phyloP scores from a whole-genome alignment of 2,329 filamentous ascomycete species.

The Akanthomyces dipterigenus region DNA sequence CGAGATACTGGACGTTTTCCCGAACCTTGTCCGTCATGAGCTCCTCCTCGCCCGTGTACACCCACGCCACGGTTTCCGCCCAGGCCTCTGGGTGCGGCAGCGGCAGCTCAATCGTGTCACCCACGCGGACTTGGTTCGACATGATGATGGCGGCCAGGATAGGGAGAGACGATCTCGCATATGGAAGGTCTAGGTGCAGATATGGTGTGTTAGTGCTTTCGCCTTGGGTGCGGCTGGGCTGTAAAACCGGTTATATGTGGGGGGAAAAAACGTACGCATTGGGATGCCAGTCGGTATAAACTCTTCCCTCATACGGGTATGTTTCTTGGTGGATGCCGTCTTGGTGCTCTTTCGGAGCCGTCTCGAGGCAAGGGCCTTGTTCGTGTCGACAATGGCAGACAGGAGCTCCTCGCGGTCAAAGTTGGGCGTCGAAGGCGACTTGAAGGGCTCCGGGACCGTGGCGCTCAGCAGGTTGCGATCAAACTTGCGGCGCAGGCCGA shows the following conservation, averaged over 20 bases:
- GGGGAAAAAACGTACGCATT: conserved; percentile 20
- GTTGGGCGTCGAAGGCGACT: conserved; percentile 14
- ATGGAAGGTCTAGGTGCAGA: conserved; percentile 20
- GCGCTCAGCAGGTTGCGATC: conserved; percentile 41
- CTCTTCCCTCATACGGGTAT: conserved; percentile 9
- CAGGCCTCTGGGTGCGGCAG: conserved; percentile 51
- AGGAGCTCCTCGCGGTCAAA: conserved; percentile 16
- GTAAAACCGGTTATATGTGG: too few relatives aligned
- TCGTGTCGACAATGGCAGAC: conserved; percentile 6
- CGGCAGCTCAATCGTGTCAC: conserved; percentile 51
- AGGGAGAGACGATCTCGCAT: conserved; percentile 37
- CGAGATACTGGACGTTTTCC: conserved; percentile 49
- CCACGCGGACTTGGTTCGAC: conserved; percentile 43
- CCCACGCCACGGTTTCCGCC: conserved; percentile 46
- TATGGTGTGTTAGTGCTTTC: not conserved
- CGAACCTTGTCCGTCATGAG: conserved; percentile 37
- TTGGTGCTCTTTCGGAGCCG: not conserved
- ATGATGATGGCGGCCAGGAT: conserved; percentile 48
- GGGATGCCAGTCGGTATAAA: conserved; percentile 10
- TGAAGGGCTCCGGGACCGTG: conserved; percentile 34
- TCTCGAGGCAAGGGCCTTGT: not conserved
- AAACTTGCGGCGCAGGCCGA: conserved; percentile 44
- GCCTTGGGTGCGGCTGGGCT: too few relatives aligned
- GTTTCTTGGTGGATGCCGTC: not conserved
- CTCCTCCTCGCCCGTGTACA: conserved; percentile 45